Percentiles rank a stretch among this genome's conserved stretches.
Evolutionary conservation across 164 flowering plant species (phyloP).

Genomic region (Stephania japonica): DNA sequence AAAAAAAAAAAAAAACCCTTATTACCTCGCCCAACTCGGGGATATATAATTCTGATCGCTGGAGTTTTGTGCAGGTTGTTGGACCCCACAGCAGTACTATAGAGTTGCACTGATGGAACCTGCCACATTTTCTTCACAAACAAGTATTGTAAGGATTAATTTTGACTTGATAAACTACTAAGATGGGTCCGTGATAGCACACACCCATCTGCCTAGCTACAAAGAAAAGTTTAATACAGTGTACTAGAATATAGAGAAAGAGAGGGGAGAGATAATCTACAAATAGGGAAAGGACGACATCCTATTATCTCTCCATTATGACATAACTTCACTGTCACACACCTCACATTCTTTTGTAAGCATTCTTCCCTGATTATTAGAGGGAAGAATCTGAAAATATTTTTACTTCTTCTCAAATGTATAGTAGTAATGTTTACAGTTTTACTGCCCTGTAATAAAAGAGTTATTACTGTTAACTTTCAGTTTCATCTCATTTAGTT

Average conservation of each 20-base stretch:
- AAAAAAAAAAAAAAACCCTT: no score
- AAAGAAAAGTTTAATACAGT: background rate
- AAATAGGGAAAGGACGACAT: background rate
- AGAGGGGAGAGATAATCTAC: background rate
- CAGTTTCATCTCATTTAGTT: no score
- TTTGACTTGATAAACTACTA: background rate
- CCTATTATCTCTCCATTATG: background rate
- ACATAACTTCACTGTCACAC: background rate
- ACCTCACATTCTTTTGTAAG: background rate
- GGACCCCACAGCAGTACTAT: background rate
- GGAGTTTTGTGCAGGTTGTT: constrained; percentile 5
- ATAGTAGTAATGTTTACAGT: background rate
- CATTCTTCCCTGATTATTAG: background rate
- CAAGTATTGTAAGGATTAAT: background rate
- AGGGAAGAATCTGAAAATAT: background rate
- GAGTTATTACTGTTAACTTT: no score
- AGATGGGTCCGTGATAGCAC: background rate
- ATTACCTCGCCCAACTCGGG: background rate
- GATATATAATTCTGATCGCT: background rate
- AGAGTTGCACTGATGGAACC: constrained; percentile 1
- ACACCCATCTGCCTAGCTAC: background rate
- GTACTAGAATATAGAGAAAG: no score
- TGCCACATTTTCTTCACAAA: background rate
- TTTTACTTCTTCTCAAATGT: background rate
- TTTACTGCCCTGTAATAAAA: background rate